Base-by-base conservation (phyloP, 1,284 basidiomycete species). In the Apiotrichum domesticum region DNA sequence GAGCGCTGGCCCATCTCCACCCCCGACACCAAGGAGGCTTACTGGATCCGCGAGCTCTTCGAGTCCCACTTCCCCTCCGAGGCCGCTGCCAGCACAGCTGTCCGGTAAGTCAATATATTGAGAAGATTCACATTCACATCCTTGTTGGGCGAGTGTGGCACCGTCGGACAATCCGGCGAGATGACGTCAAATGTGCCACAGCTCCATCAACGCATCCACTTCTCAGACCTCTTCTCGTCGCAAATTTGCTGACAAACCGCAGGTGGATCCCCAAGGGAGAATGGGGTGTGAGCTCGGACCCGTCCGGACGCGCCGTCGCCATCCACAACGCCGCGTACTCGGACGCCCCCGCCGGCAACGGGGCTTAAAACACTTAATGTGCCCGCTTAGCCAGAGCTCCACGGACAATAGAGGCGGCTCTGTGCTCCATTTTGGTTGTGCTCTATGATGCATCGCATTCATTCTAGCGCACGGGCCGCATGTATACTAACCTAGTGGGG, bases 1-100 rank as follows among this genome's bases (percentile, higher is more conserved):
- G 82, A 88, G 70, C 83, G 91, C 58, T 98, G 88, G 85, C 79
- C 88, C 6, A 76, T 82, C 56, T 87, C 87, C 70, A 88, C 88
- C 1, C 95, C 95, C 10, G 90, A 94, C 67, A 98, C 96, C 34
- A 98, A 98, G 78, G 96, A 99, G 78, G 96, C 90, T 0, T 98
- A 97, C 78, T 87, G 84, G 74, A 91, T 98, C 74, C 85, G 94
- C 58, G 89, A 98, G 62, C 83, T 93, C 61, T 99, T 99, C 71
- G 91, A 98, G 75, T 79, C 86, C 84, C 74, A 72, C 79, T 96
- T 90, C 85, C 90, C 93, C 2, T 83, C 84, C 29, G 81, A 90
- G 61, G 81, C 94, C 4, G 95, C 94, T 40, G 92, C 92, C 39
- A 80, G 80, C 65, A 98, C 96, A n/a, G 91, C 92, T 47, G 92